A percentile compares a stretch with the other conserved stretches of the same genome.
These are phyloP conservation scores for Pseudopyricularia cyperi DNA, from an alignment of 2,329 filamentous ascomycete genomes.

Conservation along the genomic window DNA sequence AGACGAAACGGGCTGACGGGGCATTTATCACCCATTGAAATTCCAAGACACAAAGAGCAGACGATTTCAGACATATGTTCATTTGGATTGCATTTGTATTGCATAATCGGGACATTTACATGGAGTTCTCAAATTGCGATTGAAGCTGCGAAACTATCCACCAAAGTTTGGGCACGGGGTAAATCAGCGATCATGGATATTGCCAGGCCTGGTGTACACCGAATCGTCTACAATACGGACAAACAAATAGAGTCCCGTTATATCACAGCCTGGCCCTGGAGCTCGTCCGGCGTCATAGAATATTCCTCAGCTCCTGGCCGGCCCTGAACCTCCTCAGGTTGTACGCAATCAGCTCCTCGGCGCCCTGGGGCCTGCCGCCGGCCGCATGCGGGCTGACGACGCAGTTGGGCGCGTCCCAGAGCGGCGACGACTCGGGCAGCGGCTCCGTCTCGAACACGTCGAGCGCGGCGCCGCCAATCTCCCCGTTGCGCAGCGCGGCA, in stretches of 20 bases:
- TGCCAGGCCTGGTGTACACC: too few species aligned
- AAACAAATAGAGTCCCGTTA: background rate
- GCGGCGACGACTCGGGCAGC: conserved; percentile 8
- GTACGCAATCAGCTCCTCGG: conserved; percentile 44
- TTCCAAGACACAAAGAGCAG: too few species aligned
- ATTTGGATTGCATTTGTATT: too few species aligned
- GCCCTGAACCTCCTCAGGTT: conserved; percentile 48
- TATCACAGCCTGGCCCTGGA: background rate
- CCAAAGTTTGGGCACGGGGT: too few species aligned
- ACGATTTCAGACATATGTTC: too few species aligned
- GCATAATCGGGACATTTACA: too few species aligned
- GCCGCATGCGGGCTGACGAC: conserved; percentile 25
- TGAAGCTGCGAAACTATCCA: too few species aligned
- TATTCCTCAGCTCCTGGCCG: conserved; percentile 44
- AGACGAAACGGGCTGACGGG: too few species aligned
- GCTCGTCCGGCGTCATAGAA: conserved; percentile 6
- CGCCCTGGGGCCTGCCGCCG: conserved; percentile 46
- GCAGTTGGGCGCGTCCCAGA: conserved; percentile 12
- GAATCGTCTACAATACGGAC: background rate
- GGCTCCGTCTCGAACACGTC: conserved; percentile 28
- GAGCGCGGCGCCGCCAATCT: conserved; percentile 34
- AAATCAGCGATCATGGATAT: too few species aligned
- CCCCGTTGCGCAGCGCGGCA: conserved; percentile 26
- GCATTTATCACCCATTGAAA: too few species aligned
- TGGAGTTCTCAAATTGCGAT: too few species aligned